phyloP scores from a whole-genome alignment of 441 rosid genomes.

The Erodium trifolium region DNA sequence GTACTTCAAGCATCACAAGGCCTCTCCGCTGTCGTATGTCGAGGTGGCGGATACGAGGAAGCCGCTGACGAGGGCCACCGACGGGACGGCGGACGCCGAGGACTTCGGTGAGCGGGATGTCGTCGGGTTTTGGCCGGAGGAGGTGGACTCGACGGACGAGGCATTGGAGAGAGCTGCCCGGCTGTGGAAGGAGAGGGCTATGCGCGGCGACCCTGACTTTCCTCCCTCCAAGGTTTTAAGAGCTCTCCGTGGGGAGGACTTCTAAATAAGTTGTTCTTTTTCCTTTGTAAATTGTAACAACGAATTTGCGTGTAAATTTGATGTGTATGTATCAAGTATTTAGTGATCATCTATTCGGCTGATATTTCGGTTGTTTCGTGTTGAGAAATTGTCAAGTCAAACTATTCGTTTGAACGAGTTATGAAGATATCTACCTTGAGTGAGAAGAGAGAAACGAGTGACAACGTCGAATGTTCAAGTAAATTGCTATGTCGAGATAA shows the following conservation, averaged over 20 bases:
- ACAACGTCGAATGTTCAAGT: too few relatives aligned
- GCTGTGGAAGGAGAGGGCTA: conserved; percentile 54
- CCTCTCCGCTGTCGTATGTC: conserved; percentile 61
- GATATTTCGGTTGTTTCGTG: too few relatives aligned
- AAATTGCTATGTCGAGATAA: too few relatives aligned
- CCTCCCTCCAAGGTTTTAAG: conserved; percentile 61
- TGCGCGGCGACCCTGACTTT: conserved; percentile 65
- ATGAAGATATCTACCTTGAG: too few relatives aligned
- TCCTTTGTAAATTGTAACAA: too few relatives aligned
- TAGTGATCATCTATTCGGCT: too few relatives aligned
- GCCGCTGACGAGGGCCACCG: conserved; percentile 63
- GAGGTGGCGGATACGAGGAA: conserved; percentile 60
- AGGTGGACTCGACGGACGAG: conserved; percentile 78
- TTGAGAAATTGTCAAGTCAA: too few relatives aligned
- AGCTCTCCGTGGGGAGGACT: conserved; percentile 67
- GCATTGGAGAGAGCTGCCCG: conserved; percentile 41
- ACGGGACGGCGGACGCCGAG: conserved; percentile 30
- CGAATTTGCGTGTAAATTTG: too few relatives aligned
- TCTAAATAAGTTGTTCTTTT: conserved; percentile 21
- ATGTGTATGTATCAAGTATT: too few relatives aligned
- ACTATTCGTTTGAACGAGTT: too few relatives aligned
- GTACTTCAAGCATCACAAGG: conserved; percentile 45
- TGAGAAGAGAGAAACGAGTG: too few relatives aligned
- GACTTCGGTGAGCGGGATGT: conserved; percentile 23
- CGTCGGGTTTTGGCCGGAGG: conserved; percentile 62